Percentiles rank a stretch among this genome's conserved stretches.
phyloP scores from a whole-genome alignment of 768 basidiomycete genomes.

The Russula sp. region DNA sequence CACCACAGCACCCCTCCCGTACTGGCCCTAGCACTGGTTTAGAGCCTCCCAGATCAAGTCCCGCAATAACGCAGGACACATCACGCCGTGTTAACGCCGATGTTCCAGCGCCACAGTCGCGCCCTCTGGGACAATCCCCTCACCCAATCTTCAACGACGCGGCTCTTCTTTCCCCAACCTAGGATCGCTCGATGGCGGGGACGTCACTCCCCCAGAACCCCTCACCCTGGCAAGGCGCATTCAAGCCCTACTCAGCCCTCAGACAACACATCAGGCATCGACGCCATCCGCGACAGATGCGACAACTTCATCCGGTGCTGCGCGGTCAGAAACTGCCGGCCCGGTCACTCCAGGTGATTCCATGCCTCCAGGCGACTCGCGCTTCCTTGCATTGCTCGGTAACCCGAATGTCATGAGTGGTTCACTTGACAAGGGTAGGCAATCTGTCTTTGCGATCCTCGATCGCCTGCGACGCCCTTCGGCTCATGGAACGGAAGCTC shows the following conservation, averaged over 20 bases:
- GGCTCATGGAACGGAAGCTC: slow-evolving; percentile 5
- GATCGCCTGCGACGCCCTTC: slow-evolving; percentile 43
- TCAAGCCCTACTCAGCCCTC: slow-evolving; percentile 51
- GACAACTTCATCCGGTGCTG: slow-evolving; percentile 25
- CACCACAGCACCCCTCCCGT: background rate
- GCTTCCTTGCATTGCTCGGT: slow-evolving; percentile 50
- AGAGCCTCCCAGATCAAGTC: background rate
- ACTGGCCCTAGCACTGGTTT: background rate
- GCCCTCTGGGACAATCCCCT: background rate
- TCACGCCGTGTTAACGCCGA: slow-evolving; percentile 9
- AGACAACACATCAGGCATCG: slow-evolving; percentile 29
- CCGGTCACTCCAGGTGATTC: slow-evolving; percentile 25
- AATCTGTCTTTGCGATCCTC: slow-evolving; percentile 60
- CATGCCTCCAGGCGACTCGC: slow-evolving; percentile 43
- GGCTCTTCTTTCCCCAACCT: slow-evolving; percentile 6
- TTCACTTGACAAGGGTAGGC: slow-evolving; percentile 40
- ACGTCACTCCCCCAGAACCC: slow-evolving; percentile 38
- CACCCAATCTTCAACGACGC: slow-evolving; percentile 10
- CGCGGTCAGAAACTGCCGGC: slow-evolving; percentile 19
- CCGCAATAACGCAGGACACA: background rate
- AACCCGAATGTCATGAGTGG: slow-evolving; percentile 67
- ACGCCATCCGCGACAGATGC: slow-evolving; percentile 29
- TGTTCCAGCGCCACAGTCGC: background rate
- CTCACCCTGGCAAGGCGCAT: slow-evolving; percentile 50
- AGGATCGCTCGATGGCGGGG: slow-evolving; percentile 10